Percentiles rank a stretch among this genome's conserved stretches.
Evolutionary conservation across 2,329 filamentous ascomycete genomes (phyloP).

Genomic region (Leptographium procerum): DNA sequence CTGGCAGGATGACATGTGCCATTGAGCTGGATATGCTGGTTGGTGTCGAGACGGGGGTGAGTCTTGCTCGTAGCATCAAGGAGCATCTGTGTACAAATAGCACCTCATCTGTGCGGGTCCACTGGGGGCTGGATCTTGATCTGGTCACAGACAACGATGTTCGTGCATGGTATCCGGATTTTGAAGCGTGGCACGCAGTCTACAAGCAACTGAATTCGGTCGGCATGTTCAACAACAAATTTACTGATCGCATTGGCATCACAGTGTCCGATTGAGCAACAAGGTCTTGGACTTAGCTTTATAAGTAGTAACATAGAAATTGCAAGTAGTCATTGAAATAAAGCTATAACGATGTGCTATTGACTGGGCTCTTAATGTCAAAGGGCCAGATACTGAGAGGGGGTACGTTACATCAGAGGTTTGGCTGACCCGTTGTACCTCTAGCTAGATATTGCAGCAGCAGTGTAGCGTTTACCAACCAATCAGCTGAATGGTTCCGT

Average conservation of each 20-base stretch:
- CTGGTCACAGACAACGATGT: slow-evolving; percentile 13
- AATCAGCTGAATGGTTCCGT: neutral
- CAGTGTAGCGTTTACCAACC: neutral
- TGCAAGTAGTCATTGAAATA: neutral
- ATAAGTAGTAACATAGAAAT: neutral
- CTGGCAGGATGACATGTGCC: slow-evolving; percentile 15
- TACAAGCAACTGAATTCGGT: slow-evolving; percentile 14
- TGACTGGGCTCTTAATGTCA: no score
- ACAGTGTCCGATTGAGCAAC: neutral
- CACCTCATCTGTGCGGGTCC: slow-evolving; percentile 11
- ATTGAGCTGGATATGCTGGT: slow-evolving; percentile 16
- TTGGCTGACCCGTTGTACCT: no score
- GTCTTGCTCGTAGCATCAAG: slow-evolving; percentile 13
- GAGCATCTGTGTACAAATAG: slow-evolving; percentile 9
- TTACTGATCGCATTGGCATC: slow-evolving; percentile 15
- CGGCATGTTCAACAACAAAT: slow-evolving; percentile 19
- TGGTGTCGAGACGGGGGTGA: slow-evolving; percentile 11
- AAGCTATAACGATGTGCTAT: neutral
- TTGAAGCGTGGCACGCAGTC: slow-evolving; percentile 14
- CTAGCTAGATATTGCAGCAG: no score
- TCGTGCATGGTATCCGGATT: slow-evolving; percentile 14
- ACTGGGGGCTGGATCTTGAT: slow-evolving; percentile 17
- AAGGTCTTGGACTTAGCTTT: neutral
- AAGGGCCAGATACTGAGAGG: no score
- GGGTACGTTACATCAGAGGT: no score